Evolutionary conservation across 805 yeast genomes (phyloP), one percentile per base, ranked within the genome.

Genomic region (Nakazawaea wickerhamii): DNA sequence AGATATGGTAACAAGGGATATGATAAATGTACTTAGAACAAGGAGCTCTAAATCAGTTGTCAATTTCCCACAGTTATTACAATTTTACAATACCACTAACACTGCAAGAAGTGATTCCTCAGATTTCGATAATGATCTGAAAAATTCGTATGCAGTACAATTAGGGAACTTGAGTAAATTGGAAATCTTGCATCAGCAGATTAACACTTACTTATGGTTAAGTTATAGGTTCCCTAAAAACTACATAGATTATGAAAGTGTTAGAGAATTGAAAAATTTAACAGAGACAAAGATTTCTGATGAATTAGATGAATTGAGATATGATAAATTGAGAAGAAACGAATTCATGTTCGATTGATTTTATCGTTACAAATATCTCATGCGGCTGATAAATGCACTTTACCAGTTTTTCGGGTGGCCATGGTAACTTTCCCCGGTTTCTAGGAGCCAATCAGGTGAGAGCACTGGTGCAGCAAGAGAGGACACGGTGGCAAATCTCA

Each of bases 201-300:
- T 86, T 14, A 71, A 80, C 50, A 62, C 85, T 5, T 91, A 77
- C 55, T 65, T 87, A 55, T 91, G 99, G 99, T 67, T 91, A 48
- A 73, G 85, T 42, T 90, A 86, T 58, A 68, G 97, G 54, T 91
- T 83, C 67, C 95, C 97, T 1, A 78, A 82, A 23, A 71, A 78
- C 39, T 86, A 89, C 52, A 75, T 84, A 14, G 96, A 88, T 58
- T 68, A 78, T 13, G 85, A 81, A 45, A 74, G 87, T 36, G 95
- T 95, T 0, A 58, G 61, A 19, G 85, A 84, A 43, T 60, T 87
- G 52, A 84, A 84, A 56, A 65, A 75, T 22, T 61, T 85, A 47
- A 77, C 88, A 40, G 96, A 90, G 55, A 68, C 66, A 46, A 61
- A 76, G 40, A 79, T 81, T 33, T 67, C 68, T 46, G 73, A 72